These are phyloP conservation scores for Amaranthus cruentus DNA, from an alignment of 148 eudicot genomes.

Conservation along the genomic window DNA sequence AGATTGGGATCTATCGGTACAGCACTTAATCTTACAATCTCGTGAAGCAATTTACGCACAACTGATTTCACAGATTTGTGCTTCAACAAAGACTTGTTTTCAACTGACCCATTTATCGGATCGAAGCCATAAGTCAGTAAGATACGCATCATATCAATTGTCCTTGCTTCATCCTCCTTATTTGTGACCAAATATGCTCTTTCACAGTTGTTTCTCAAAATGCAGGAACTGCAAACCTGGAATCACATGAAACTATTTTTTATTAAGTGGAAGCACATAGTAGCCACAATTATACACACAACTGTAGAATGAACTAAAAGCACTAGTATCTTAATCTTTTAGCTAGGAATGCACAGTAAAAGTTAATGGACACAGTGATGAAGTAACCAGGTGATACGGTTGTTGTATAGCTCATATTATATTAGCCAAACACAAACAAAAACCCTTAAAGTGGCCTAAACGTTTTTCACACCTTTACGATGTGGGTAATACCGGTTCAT, in stretches of 20 bases:
- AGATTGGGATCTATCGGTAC: conserved; percentile 97
- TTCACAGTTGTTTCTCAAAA: conserved; percentile 79
- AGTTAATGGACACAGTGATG: too few species aligned
- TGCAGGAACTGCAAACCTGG: conserved; percentile 97
- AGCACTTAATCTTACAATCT: conserved; percentile 80
- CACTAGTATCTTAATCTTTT: conserved; percentile 4
- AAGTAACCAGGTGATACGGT: too few species aligned
- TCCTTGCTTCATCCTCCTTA: conserved; percentile 96
- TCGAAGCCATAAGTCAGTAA: conserved; percentile 85
- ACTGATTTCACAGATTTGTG: conserved; percentile 63
- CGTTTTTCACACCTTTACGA: too few species aligned
- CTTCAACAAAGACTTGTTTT: conserved; percentile 65
- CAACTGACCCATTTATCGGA: conserved; percentile 63
- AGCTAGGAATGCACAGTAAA: too few species aligned
- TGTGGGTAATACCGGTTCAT: too few species aligned
- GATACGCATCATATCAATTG: conserved; percentile 78
- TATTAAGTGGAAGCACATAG: conserved; percentile 24
- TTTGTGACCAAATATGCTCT: conserved; percentile 77
- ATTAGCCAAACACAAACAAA: too few species aligned
- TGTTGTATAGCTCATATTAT: too few species aligned
- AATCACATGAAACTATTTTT: conserved; percentile 4
- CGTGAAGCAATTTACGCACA: conserved; percentile 74
- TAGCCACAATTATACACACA: background rate
- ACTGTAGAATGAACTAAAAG: background rate
- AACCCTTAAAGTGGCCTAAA: too few species aligned